A percentile compares a stretch with the other conserved stretches of the same genome.
Evolutionary conservation across 257 asterid genomes (phyloP).

Genomic region (Solanum chaucha): DNA sequence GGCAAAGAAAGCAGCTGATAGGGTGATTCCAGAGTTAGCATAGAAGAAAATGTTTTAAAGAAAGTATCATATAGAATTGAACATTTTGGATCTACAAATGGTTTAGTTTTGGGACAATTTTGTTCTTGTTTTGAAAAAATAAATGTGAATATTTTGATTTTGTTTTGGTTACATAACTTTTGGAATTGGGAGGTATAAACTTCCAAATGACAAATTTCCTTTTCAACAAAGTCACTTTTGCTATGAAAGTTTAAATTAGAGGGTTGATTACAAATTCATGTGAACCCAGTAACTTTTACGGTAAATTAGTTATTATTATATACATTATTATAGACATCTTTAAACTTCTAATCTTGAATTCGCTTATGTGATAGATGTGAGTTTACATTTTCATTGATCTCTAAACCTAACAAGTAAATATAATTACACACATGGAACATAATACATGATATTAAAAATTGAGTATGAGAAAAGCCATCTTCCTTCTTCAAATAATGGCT

Average conservation of each 20-base stretch:
- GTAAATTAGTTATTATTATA: neutral
- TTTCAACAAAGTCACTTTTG: neutral
- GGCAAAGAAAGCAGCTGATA: slow-evolving; percentile 52
- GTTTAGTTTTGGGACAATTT: neutral
- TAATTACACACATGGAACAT: neutral
- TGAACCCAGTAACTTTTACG: accelerated
- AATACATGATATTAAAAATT: neutral
- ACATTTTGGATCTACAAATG: neutral
- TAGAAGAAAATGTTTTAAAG: neutral
- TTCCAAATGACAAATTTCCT: neutral
- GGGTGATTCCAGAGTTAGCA: slow-evolving; percentile 11
- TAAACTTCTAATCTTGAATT: neutral
- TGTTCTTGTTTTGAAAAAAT: neutral
- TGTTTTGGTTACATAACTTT: neutral
- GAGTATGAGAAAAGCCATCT: neutral
- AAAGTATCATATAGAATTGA: neutral
- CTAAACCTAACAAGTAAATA: neutral
- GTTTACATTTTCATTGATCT: neutral
- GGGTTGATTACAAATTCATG: neutral
- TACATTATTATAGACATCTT: accelerated
- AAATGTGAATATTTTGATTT: neutral
- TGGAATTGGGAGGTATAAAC: neutral
- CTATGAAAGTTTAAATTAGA: neutral
- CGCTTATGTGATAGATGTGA: neutral
- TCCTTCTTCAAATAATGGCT: neutral